phyloP scores from a whole-genome alignment of 2,329 filamentous ascomycete species.

The Pseudocercospora vitis region DNA sequence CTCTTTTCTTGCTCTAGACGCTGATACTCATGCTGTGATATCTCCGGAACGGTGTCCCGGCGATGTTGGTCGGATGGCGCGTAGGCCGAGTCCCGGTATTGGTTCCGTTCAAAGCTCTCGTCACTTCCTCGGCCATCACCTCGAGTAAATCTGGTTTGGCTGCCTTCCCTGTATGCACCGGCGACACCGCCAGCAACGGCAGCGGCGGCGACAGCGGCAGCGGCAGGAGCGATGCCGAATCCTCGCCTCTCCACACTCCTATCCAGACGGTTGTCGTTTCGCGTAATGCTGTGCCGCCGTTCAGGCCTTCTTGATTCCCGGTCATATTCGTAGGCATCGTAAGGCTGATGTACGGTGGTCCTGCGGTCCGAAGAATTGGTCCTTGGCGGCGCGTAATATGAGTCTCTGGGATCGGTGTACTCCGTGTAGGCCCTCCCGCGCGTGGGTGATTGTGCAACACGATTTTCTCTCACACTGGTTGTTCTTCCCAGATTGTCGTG shows the following conservation, averaged over 20 bases:
- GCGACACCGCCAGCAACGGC: too few relatives aligned
- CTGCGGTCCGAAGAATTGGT: slow-evolving; percentile 44
- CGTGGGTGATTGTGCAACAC: slow-evolving; percentile 31
- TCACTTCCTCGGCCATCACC: slow-evolving; percentile 40
- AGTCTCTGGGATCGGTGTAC: slow-evolving; percentile 37
- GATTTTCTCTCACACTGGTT: slow-evolving; percentile 47
- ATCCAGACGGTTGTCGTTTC: slow-evolving; percentile 40
- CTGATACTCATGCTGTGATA: slow-evolving; percentile 27
- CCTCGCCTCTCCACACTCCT: slow-evolving; percentile 48
- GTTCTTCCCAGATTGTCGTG: slow-evolving; percentile 49
- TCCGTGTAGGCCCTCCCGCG: slow-evolving; percentile 29
- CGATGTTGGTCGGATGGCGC: slow-evolving; percentile 26
- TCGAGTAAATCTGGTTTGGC: slow-evolving; percentile 30
- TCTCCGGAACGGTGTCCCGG: slow-evolving; percentile 32
- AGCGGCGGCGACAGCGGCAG: not conserved
- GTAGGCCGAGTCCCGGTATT: slow-evolving; percentile 35
- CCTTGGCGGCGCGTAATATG: slow-evolving; percentile 40
- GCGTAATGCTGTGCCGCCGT: slow-evolving; percentile 40
- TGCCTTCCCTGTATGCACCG: slow-evolving; percentile 21
- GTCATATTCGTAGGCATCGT: slow-evolving; percentile 47
- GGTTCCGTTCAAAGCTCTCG: slow-evolving; percentile 43
- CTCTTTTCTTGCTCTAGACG: slow-evolving; percentile 32
- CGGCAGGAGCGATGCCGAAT: slow-evolving; percentile 44
- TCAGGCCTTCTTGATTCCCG: slow-evolving; percentile 42
- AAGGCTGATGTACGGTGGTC: slow-evolving; percentile 33